Percentiles rank a stretch among this genome's conserved stretches.
phyloP scores from a whole-genome alignment of 2,329 filamentous ascomycete genomes.

The Verticillium klebahnii region DNA sequence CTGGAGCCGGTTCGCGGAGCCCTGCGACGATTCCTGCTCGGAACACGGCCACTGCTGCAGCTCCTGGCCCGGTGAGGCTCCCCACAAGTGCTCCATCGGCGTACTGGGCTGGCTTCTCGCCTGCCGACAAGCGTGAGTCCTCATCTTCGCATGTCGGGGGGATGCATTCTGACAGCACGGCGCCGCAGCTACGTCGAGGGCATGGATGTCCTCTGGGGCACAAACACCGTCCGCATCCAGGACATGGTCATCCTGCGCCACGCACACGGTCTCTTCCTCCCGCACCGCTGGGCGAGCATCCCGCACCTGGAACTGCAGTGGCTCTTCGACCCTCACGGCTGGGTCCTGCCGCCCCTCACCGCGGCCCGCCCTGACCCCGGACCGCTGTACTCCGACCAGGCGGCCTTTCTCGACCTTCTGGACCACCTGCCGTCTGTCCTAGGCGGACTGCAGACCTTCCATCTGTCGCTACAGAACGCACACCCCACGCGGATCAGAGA shows the following conservation, averaged over 20 bases:
- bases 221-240: background rate
- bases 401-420: background rate
- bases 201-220: background rate
- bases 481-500: too few relatives aligned
- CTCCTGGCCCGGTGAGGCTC: background rate
- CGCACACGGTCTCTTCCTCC: background rate
- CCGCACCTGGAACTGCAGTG: background rate
- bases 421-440: background rate
- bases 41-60: background rate
- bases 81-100: background rate
- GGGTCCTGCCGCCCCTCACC: background rate
- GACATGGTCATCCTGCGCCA: background rate
- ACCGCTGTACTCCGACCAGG: background rate
- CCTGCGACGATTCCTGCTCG: background rate
- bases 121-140: constrained; percentile 1
- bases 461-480: background rate
- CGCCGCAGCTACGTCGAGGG: background rate
- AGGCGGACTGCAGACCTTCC: constrained; percentile 1
- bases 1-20: background rate
- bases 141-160: background rate
- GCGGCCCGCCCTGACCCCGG: background rate
- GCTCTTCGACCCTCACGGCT: background rate
- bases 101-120: constrained; percentile 1
- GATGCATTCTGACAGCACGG: background rate
- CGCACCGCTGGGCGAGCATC: background rate